Evolutionary conservation across 1,139 yeast genomes (phyloP).

Genomic region (Entelexis sorbosivorans): DNA sequence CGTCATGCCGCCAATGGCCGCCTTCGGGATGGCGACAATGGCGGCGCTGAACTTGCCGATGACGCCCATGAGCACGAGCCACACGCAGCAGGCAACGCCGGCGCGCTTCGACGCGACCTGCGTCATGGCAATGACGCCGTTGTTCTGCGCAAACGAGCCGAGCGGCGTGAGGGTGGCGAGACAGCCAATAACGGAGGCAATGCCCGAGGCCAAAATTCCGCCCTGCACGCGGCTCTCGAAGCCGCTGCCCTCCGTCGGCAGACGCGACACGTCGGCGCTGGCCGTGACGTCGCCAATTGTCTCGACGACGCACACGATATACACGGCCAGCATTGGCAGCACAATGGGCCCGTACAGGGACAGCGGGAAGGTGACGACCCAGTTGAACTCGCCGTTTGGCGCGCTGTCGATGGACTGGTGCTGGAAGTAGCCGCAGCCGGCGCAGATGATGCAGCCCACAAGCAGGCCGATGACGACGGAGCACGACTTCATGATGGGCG

Average conservation of each 20-base stretch:
- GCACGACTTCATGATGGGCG: conserved; percentile 91
- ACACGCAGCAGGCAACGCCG: conserved; percentile 84
- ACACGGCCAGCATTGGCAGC: conserved; percentile 72
- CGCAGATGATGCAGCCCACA: conserved; percentile 84
- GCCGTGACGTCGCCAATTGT: conserved; percentile 91
- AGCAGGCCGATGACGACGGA: conserved; percentile 76
- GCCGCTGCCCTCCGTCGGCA: conserved; percentile 57
- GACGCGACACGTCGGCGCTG: conserved; percentile 76
- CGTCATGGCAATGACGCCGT: conserved; percentile 83
- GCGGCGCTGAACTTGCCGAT: conserved; percentile 87
- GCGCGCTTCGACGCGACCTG: conserved; percentile 79
- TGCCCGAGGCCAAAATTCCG: conserved; percentile 72
- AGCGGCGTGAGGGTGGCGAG: conserved; percentile 59
- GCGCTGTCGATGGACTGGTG: conserved; percentile 48
- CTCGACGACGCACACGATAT: conserved; percentile 73
- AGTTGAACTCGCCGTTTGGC: conserved; percentile 72
- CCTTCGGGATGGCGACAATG: conserved; percentile 67
- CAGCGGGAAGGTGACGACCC: conserved; percentile 76
- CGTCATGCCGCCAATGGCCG: conserved; percentile 90
- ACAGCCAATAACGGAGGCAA: conserved; percentile 62
- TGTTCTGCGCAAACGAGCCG: conserved; percentile 86
- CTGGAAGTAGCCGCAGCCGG: conserved; percentile 75
- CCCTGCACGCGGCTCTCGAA: conserved; percentile 86
- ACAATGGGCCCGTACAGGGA: conserved; percentile 72
- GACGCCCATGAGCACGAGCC: conserved; percentile 71